These are phyloP conservation scores for Kodamaea neixiangensis DNA, from an alignment of 805 yeast species.

Conservation along the genomic window DNA sequence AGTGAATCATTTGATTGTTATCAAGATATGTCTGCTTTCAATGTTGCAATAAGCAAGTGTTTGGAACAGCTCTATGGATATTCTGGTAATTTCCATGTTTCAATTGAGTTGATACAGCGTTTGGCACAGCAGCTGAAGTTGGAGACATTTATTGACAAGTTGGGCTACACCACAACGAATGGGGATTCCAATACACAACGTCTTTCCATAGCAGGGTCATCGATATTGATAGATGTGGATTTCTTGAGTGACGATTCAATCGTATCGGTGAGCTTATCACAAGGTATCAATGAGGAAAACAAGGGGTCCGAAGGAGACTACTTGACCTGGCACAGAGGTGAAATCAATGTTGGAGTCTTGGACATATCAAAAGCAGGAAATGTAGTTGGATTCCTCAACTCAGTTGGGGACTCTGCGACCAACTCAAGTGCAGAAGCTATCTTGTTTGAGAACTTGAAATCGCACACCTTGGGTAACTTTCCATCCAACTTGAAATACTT, in stretches of 20 bases:
- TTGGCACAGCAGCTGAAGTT: slow-evolving; percentile 41
- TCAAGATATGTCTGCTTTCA: slow-evolving; percentile 15
- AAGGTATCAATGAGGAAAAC: slow-evolving; percentile 20
- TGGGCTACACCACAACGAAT: slow-evolving; percentile 23
- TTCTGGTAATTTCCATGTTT: slow-evolving; percentile 30
- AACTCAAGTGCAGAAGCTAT: slow-evolving; percentile 28
- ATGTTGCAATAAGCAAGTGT: slow-evolving; percentile 23
- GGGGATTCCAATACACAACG: slow-evolving; percentile 24
- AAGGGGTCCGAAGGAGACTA: neutral
- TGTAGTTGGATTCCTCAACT: slow-evolving; percentile 19
- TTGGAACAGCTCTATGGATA: slow-evolving; percentile 32
- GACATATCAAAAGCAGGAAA: slow-evolving; percentile 9
- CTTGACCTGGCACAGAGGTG: slow-evolving; percentile 6
- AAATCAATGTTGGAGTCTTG: slow-evolving; percentile 9
- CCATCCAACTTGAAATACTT: slow-evolving; percentile 39
- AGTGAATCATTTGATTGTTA: neutral
- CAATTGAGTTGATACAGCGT: slow-evolving; percentile 40
- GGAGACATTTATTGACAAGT: slow-evolving; percentile 44
- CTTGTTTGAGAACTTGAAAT: slow-evolving; percentile 28
- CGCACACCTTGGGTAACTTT: slow-evolving; percentile 26
- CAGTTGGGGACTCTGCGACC: slow-evolving; percentile 7
- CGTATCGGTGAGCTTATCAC: slow-evolving; percentile 35
- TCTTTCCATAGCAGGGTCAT: slow-evolving; percentile 44
- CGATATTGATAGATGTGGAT: slow-evolving; percentile 42
- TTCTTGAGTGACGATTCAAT: slow-evolving; percentile 28